A percentile compares a stretch with the other conserved stretches of the same genome.
Conservation (phyloP, 1,139 yeast species). For the Wickerhamiella pararugosa region DNA sequence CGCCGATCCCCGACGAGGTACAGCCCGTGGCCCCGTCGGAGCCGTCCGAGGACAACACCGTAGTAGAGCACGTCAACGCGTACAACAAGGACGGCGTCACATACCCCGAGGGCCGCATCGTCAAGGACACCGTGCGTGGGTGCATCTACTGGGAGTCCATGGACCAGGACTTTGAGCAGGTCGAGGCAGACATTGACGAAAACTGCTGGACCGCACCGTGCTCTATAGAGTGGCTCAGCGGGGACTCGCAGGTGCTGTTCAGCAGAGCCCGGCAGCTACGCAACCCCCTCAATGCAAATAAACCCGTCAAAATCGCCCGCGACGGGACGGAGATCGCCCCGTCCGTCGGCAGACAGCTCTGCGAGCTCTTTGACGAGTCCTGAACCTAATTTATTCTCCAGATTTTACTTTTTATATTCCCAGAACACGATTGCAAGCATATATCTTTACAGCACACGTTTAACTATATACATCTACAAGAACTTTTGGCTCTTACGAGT, state of each 20-base stretch:
- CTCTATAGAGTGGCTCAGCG: constrained; percentile 23
- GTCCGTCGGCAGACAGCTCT: constrained; percentile 20
- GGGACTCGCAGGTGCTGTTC: constrained; percentile 22
- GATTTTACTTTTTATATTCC: too few species aligned
- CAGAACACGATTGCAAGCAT: background rate
- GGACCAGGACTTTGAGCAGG: constrained; percentile 6
- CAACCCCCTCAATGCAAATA: constrained; percentile 25
- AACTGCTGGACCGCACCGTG: constrained; percentile 27
- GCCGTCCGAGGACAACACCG: constrained; percentile 1
- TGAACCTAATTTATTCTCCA: too few species aligned
- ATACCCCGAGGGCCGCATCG: constrained; percentile 27
- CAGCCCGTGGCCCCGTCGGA: background rate
- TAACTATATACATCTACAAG: constrained; percentile 26
- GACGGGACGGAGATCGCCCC: constrained; percentile 31
- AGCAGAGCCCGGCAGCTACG: constrained; percentile 21
- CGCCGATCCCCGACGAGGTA: constrained; percentile 14
- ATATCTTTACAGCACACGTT: background rate
- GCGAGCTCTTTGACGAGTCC: constrained; percentile 17
- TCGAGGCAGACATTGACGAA: constrained; percentile 10
- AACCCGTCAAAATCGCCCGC: constrained; percentile 28
- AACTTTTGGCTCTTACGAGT: constrained; percentile 74
- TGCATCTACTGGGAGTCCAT: constrained; percentile 28
- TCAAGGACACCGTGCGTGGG: constrained; percentile 28
- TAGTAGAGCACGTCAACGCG: constrained; percentile 3
- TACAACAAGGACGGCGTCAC: constrained; percentile 6